Evolutionary conservation across 2,329 filamentous ascomycete genomes (phyloP).

Genomic region (Talaromyces funiculosus): DNA sequence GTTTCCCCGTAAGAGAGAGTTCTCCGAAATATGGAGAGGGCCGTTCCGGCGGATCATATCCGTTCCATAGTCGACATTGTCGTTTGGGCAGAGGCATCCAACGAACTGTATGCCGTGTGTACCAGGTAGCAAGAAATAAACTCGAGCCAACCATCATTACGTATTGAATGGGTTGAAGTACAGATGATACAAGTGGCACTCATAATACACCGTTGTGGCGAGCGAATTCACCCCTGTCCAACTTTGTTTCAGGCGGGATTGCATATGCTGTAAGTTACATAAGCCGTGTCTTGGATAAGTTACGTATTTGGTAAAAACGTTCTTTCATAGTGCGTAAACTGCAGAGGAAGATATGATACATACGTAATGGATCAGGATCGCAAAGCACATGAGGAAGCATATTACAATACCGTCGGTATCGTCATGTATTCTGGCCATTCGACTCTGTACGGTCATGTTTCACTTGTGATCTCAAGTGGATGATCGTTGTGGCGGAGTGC

Average conservation of each 20-base stretch:
- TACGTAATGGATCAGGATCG: not conserved
- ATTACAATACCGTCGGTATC: not conserved
- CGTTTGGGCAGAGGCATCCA: too few relatives aligned
- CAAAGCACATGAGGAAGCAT: not conserved
- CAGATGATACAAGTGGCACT: not conserved
- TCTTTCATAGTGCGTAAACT: not conserved
- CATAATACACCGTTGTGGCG: not conserved
- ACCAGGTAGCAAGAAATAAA: not conserved
- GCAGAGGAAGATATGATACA: not conserved
- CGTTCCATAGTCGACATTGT: not conserved
- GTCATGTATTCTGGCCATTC: not conserved
- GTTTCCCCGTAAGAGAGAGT: not conserved
- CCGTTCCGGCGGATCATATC: not conserved
- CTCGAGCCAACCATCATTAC: not conserved
- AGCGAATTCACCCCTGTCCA: not conserved
- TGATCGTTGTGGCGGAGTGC: conserved; percentile 5
- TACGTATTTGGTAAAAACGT: not conserved
- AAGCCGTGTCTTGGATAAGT: not conserved
- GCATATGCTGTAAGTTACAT: not conserved
- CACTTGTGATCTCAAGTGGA: not conserved
- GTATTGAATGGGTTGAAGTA: not conserved
- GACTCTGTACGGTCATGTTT: conserved; percentile 6
- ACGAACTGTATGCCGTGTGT: too few relatives aligned
- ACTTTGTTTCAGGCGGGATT: conserved; percentile 2
- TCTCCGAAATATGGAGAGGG: not conserved